Percentiles rank a stretch among this genome's conserved stretches.
Evolutionary conservation across 2,329 filamentous ascomycete genomes (phyloP).

Genomic region (Epichloe typhina): DNA sequence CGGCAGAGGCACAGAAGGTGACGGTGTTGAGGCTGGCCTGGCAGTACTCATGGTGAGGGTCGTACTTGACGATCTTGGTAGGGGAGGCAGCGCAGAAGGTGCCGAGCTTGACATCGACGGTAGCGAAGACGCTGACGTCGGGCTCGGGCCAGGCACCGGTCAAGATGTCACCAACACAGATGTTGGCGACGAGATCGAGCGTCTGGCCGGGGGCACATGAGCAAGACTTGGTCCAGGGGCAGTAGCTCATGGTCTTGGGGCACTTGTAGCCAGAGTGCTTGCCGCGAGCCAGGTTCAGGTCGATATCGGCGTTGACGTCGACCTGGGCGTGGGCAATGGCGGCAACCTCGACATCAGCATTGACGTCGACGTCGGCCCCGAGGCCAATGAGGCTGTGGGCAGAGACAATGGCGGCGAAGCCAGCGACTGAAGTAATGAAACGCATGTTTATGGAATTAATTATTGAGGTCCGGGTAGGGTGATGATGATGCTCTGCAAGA

Average conservation of each 20-base stretch:
- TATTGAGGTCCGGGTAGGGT: neutral
- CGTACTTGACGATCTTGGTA: constrained; percentile 22
- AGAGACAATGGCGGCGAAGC: constrained; percentile 12
- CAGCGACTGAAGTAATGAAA: constrained; percentile 17
- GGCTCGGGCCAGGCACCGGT: constrained; percentile 23
- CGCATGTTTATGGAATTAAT: constrained; percentile 14
- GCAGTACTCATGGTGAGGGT: constrained; percentile 22
- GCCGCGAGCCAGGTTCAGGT: constrained; percentile 9
- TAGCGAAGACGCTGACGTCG: constrained; percentile 12
- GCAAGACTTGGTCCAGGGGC: constrained; percentile 27
- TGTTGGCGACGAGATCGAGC: constrained; percentile 19
- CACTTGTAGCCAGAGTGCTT: constrained; percentile 15
- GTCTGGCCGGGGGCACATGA: constrained; percentile 28
- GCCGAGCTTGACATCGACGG: constrained; percentile 15
- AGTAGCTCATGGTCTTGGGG: constrained; percentile 23
- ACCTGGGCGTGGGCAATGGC: constrained; percentile 5
- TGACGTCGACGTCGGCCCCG: neutral
- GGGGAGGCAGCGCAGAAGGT: constrained; percentile 21
- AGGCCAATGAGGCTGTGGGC: constrained; percentile 18
- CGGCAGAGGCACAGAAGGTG: constrained; percentile 20
- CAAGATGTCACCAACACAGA: constrained; percentile 15
- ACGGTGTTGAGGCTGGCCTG: constrained; percentile 20
- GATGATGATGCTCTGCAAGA: neutral
- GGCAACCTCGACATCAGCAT: constrained; percentile 6
- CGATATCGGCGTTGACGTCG: constrained; percentile 5